A percentile compares a stretch with the other conserved stretches of the same genome.
These are phyloP conservation scores for Leccinum variicolor DNA, from an alignment of 768 basidiomycete species.

Conservation along the genomic window DNA sequence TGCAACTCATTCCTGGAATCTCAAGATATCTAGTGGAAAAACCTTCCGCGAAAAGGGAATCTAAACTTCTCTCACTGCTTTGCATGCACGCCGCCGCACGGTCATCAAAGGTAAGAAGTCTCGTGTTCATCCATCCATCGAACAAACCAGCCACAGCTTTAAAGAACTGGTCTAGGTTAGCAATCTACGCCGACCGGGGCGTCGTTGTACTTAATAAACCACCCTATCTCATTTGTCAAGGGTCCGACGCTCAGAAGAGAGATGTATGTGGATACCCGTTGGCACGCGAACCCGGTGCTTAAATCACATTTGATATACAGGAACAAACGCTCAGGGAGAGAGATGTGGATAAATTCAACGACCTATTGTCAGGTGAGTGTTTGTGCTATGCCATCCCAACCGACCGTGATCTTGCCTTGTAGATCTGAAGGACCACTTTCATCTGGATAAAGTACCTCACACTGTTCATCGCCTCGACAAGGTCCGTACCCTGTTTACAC, in stretches of 20 bases:
- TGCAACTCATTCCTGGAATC: not conserved
- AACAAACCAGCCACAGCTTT: conserved; percentile 6
- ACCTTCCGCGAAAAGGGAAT: not conserved
- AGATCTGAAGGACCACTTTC: conserved; percentile 32
- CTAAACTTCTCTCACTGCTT: not conserved
- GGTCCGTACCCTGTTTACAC: conserved; percentile 30
- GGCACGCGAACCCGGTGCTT: not conserved
- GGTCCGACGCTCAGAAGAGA: conserved; percentile 24
- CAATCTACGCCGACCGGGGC: conserved; percentile 52
- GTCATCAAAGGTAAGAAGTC: conserved; percentile 20
- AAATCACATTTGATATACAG: conserved; percentile 7
- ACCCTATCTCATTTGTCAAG: conserved; percentile 53
- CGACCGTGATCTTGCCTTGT: not conserved
- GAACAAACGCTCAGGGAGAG: conserved; percentile 20
- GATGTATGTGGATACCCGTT: conserved; percentile 16
- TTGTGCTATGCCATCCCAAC: not conserved
- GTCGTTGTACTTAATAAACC: conserved; percentile 62
- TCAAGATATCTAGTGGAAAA: not conserved
- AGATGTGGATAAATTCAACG: conserved; percentile 34
- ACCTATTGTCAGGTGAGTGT: conserved; percentile 34
- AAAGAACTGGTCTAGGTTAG: conserved; percentile 32
- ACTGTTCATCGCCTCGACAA: conserved; percentile 68
- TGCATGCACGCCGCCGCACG: conserved; percentile 20
- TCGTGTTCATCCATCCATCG: not conserved
- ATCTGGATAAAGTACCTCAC: conserved; percentile 36